Evolutionary conservation across 306 rosid genomes (phyloP).

Genomic region (Sophora flavescens): DNA sequence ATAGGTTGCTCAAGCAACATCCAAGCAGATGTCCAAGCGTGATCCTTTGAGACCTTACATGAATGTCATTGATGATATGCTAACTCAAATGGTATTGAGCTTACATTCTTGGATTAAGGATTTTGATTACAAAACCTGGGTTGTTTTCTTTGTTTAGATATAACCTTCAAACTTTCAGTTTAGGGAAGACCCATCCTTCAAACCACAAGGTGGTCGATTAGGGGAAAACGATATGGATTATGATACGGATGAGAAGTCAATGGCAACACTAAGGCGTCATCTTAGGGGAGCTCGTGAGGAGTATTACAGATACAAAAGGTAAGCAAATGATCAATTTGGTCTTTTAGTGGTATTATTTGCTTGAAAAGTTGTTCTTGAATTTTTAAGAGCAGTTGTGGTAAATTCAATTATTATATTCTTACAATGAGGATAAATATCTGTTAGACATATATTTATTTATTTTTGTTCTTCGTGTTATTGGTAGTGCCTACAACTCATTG

Average conservation of each 20-base stretch:
- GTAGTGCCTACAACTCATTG: conserved; percentile 12
- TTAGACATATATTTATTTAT: conserved; percentile 9
- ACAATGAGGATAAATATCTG: not conserved
- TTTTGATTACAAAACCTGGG: conserved; percentile 20
- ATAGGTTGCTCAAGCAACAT: conserved; percentile 96
- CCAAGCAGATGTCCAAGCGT: conserved; percentile 92
- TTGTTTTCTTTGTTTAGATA: conserved; percentile 39
- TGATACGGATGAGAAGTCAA: conserved; percentile 96
- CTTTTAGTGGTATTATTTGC: conserved; percentile 31
- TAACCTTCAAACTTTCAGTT: conserved; percentile 61
- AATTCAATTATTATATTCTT: conserved; percentile 34
- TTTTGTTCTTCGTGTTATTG: conserved; percentile 32
- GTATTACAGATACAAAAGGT: conserved; percentile 93
- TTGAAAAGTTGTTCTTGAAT: conserved; percentile 23
- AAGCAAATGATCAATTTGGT: conserved; percentile 37
- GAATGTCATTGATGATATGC: conserved; percentile 84
- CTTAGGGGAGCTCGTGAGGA: conserved; percentile 89
- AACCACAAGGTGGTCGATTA: conserved; percentile 91
- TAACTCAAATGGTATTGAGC: conserved; percentile 76
- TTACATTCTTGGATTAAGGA: conserved; percentile 27
- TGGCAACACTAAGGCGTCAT: conserved; percentile 93
- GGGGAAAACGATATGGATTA: conserved; percentile 98
- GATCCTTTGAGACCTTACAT: conserved; percentile 93
- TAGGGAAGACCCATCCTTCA: conserved; percentile 89
- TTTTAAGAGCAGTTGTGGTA: conserved; percentile 12